Evolutionary conservation across 2,329 filamentous ascomycete genomes (phyloP), one percentile per base, ranked within the genome.

Genomic region (Aspergillus nomiae): DNA sequence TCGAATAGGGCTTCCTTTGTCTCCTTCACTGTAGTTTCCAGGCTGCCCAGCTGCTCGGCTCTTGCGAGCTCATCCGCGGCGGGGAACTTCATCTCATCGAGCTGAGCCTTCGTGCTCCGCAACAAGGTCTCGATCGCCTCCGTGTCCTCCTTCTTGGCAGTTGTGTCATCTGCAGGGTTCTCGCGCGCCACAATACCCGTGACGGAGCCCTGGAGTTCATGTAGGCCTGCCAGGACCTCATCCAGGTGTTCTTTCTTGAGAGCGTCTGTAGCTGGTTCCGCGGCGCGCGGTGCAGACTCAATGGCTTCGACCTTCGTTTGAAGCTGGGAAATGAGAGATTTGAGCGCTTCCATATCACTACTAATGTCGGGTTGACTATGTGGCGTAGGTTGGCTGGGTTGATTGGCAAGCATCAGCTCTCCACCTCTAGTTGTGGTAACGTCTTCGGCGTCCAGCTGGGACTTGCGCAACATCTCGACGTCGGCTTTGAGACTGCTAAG

Each of bases 61-160:
- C 82, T 86, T 11, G 93, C 88, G 2, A 87, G 82, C 62, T 91
- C 88, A 38, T 93, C 90, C 0, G 71, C 85, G 57, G 94, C 82
- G 1, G 85, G 82, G 30, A 86, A 75, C 6, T 77, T 86, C 56
- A 96, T 86, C 63, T 96, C 93, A 63, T 97, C 94, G 11, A 98
- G 82, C 54, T 91, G 91, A 6, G 90, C 88, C 75, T 97, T 97
- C 36, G 93, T 94, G 74, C 96, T 97, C 48, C 90, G 88, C 14
- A 98, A 84, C 56, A 98, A 88, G 0, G 91, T 96, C 77, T 97
- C 94, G 63, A 98, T 94, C 12, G 92, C 92, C 65, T 94, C 88
- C 0, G 94, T 92, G 70, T 98, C 94, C 68, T 97, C 92, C 73
- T 92, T 92, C 36, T 84, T 88, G 7, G 90, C 89, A 2, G 83